Percentiles rank a stretch among this genome's conserved stretches.
These are phyloP conservation scores for Leptographium flavum DNA, from an alignment of 2,329 filamentous ascomycete species.

Conservation along the genomic window DNA sequence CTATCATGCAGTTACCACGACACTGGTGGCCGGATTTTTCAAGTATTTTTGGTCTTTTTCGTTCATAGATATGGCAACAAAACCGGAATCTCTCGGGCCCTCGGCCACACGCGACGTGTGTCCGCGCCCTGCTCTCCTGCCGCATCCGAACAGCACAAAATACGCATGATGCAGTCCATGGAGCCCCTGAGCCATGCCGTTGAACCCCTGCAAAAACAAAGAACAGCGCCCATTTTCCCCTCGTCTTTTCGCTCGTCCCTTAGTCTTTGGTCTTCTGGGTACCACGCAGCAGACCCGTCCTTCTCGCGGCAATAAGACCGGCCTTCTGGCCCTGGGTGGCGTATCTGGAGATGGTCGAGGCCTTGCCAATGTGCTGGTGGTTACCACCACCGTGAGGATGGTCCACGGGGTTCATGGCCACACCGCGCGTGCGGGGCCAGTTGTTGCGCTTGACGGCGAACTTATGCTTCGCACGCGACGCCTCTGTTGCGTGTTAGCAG, in stretches of 20 bases:
- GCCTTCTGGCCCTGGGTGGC: slow-evolving; percentile 98
- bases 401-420: slow-evolving; percentile 99
- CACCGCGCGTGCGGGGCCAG: slow-evolving; percentile 99
- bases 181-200: slow-evolving; percentile 43
- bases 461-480: slow-evolving; percentile 99
- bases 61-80: not conserved
- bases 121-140: not conserved
- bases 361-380: slow-evolving; percentile 99
- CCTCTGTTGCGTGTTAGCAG: slow-evolving; percentile 47
- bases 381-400: slow-evolving; percentile 99
- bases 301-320: slow-evolving; percentile 98
- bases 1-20: not conserved
- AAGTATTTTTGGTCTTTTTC: not conserved
- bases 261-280: slow-evolving; percentile 99
- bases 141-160: slow-evolving; percentile 13
- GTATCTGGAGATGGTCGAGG: slow-evolving; percentile 97
- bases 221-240: slow-evolving; percentile 5
- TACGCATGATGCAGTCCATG: slow-evolving; percentile 46
- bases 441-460: slow-evolving; percentile 99
- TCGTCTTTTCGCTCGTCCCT: slow-evolving; percentile 11
- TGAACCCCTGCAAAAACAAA: slow-evolving; percentile 2
- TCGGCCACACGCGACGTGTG: not conserved
- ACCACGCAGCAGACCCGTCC: slow-evolving; percentile 99
- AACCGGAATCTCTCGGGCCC: not conserved
- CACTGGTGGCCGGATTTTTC: not conserved